Base-by-base conservation (phyloP, 169 alveolate species). In the Plasmodium adleri region DNA sequence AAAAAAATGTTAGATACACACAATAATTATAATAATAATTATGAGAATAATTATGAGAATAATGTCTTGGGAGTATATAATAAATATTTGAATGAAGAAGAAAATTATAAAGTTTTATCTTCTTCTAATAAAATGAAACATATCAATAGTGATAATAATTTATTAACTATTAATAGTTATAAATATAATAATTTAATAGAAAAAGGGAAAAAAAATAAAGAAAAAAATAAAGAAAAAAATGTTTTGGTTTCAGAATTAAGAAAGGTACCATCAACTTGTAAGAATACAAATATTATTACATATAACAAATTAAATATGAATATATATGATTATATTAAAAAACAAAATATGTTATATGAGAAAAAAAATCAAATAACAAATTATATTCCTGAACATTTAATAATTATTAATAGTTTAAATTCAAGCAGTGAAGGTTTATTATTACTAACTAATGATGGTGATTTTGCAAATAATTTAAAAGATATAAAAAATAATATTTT, bases 381-480 rank as follows among this genome's bases (percentile, higher is more conserved):
- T 52, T 45, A 52, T 32, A 47, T 80, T 22, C 90, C 90, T 7
- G 76, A 80, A 5, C 90, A 80, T 56, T 47, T 80, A 50, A 80
- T 80, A 22, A 72, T 80, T 28, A 74, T 80, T 13, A 80, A 80
- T 71, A 67, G 83, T 56, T 66, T 80, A 17, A 45, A 62, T 32
- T 28, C 90, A 1, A 26, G 15, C 0, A 80, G 66, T 20, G 90
- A 80, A 80, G 90, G 90, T 28, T 12, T 80, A 3, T 62, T 80
- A 47, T 28, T 80, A 39, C 26, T 80, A 43, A 80, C 90, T 17
- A 80, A 80, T 67, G 90, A 80, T 67, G 90, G 90, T 12, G 90
- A 80, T 47, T 68, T 80, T 71, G 90, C 90, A 80, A 56, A 47
- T 1, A 80, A 62, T 43, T 80, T 80, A 68, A 80, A 54, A 80